phyloP scores from a whole-genome alignment of 2,329 filamentous ascomycete genomes.

The Monilinia aucupariae region DNA sequence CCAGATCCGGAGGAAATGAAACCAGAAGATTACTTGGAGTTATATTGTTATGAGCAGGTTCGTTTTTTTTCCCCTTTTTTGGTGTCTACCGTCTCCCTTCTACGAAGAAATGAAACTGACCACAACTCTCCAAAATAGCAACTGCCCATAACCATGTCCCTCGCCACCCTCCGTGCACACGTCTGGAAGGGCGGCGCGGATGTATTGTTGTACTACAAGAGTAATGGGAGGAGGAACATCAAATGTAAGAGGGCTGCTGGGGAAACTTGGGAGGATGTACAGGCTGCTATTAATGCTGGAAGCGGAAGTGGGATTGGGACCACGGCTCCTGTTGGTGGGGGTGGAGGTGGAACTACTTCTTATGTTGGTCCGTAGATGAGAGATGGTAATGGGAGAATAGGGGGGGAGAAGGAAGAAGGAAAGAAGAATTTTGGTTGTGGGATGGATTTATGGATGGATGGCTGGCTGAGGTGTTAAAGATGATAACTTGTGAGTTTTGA shows the following conservation, averaged over 20 bases:
- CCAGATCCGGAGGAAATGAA: constrained; percentile 56
- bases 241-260: constrained; percentile 19
- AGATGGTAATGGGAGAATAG: background rate
- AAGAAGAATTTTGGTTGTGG: background rate
- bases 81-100: background rate
- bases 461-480: background rate
- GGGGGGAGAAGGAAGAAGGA: background rate
- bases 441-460: background rate
- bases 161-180: constrained; percentile 87
- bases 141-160: constrained; percentile 76
- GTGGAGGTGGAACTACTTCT: background rate
- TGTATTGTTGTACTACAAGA: constrained; percentile 83
- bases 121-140: constrained; percentile 24
- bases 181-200: constrained; percentile 95
- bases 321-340: background rate
- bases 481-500: no score
- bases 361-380: background rate
- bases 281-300: background rate
- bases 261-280: background rate
- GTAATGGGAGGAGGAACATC: constrained; percentile 61
- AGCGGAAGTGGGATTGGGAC: background rate
- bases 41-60: constrained; percentile 92
- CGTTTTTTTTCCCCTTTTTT: constrained; percentile 37
- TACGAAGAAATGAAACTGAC: background rate
- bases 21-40: constrained; percentile 88